Base-by-base conservation (phyloP, 768 basidiomycete genomes). In the Leccinum ochraceum region DNA sequence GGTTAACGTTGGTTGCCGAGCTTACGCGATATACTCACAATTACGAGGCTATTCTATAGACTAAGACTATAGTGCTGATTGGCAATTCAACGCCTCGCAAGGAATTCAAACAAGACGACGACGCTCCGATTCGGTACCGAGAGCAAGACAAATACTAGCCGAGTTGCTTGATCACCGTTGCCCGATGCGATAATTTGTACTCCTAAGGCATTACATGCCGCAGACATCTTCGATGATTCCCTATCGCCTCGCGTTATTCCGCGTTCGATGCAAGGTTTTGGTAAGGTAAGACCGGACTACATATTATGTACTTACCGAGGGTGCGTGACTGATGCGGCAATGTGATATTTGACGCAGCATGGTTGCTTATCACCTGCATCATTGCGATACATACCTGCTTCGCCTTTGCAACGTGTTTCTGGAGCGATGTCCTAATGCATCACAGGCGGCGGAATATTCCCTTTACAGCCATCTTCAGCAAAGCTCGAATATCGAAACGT, bases 351-450 rank as follows among this genome's bases (percentile, higher is more conserved):
- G 42, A 17, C 42, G 3, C 42, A 42, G 42, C 1, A 34, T 34
- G 34, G 11, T 34, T 34, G 11, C 34, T 34, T 34, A 34, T 34
- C 11, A 11, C 26, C 14, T 8, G 26, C 28, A 11, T 56, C 28
- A 11, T 56, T 44, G 20, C 22, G 28, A 10, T 13, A 20, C 11
- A 10, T 13, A 20, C 11, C 39, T 44, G 24, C 22, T 59, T 8
- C n/a, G 16, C 48, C 36, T 48, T 53, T 39, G 16, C 56, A 65
- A 62, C 55, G 50, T 62, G 64, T 57, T 55, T 6, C 53, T 30
- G 53, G 37, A 32, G 42, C 22, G 26, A n/a, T n/a, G 13, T n/a
- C 26, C 26, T 5, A 3, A 10, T 52, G 0, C 28, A 24, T 30
- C 13, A 13, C 7, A 32, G 11, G 4, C 32, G 10, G n/a, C 28